Conservation (phyloP, 768 basidiomycete species). For the Tricholomella constricta region DNA sequence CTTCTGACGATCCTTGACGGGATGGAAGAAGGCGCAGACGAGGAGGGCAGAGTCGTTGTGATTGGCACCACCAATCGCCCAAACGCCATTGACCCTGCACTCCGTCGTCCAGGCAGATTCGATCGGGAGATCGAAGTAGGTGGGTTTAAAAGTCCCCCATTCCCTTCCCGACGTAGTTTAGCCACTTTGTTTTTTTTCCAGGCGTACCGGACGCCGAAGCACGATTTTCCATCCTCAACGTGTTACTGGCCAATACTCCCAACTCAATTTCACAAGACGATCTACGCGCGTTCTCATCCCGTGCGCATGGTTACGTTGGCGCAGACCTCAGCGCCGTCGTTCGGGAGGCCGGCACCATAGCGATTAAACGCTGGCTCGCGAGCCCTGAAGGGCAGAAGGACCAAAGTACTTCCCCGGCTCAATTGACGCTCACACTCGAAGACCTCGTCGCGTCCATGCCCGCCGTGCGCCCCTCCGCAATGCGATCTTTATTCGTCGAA, state of each 20-base stretch:
- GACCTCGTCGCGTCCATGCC: constrained; percentile 78
- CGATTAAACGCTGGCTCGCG: constrained; percentile 82
- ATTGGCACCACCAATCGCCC: constrained; percentile 96
- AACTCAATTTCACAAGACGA: constrained; percentile 63
- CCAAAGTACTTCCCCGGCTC: constrained; percentile 15
- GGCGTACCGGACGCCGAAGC: constrained; percentile 90
- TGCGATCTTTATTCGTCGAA: constrained; percentile 92
- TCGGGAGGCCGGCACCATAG: constrained; percentile 88
- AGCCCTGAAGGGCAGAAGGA: constrained; percentile 16
- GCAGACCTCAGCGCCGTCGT: constrained; percentile 93
- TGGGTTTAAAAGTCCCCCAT: constrained; percentile 27
- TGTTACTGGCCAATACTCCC: constrained; percentile 80
- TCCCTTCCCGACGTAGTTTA: constrained; percentile 1
- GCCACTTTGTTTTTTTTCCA: constrained; percentile 27
- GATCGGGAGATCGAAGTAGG: constrained; percentile 97
- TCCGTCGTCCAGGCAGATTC: constrained; percentile 87
- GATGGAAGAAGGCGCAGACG: constrained; percentile 54
- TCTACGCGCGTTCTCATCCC: constrained; percentile 66
- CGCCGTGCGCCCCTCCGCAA: constrained; percentile 85
- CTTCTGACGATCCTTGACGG: constrained; percentile 95
- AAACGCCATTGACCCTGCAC: constrained; percentile 93
- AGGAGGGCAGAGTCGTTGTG: constrained; percentile 75
- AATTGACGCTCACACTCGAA: constrained; percentile 46
- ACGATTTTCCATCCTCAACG: constrained; percentile 82
- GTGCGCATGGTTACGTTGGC: constrained; percentile 95